phyloP scores from a whole-genome alignment of 495 filamentous ascomycete species.

The Apodospora peruviana region DNA sequence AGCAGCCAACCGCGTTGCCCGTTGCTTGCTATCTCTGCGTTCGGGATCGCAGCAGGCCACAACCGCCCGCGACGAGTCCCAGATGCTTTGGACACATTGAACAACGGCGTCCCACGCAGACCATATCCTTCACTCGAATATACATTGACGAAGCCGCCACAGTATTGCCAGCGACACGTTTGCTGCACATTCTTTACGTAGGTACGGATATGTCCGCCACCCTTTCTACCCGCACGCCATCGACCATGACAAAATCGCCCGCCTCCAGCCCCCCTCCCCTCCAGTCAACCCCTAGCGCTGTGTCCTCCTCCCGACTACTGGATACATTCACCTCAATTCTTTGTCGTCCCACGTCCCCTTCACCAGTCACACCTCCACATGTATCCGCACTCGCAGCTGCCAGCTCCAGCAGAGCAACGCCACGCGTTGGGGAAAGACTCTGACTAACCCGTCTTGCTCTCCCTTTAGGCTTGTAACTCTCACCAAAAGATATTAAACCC shows the following conservation, averaged over 20 bases:
- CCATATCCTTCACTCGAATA: conserved; percentile 27
- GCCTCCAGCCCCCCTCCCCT: neutral
- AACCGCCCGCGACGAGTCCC: conserved; percentile 2
- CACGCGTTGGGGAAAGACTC: neutral
- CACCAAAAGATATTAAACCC: conserved; percentile 11
- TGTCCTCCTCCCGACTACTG: neutral
- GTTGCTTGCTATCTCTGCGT: conserved; percentile 11
- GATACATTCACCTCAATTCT: neutral
- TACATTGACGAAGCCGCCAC: conserved; percentile 18
- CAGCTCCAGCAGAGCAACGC: neutral
- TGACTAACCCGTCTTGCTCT: conserved; percentile 8
- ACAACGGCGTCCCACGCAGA: conserved; percentile 12
- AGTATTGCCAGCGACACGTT: conserved; percentile 23
- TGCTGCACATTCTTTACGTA: conserved; percentile 20
- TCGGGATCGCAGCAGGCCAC: conserved; percentile 11
- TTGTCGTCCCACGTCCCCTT: neutral
- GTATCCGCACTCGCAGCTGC: neutral
- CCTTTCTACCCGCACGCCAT: neutral
- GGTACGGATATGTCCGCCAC: neutral
- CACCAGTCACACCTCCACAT: neutral
- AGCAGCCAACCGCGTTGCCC: neutral
- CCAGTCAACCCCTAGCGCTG: neutral
- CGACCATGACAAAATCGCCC: neutral
- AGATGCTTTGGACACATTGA: conserved; percentile 17
- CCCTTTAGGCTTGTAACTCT: conserved; percentile 9